Evolutionary conservation across 2,329 filamentous ascomycete genomes (phyloP).

Genomic region (Cladosporium cucumerinum): DNA sequence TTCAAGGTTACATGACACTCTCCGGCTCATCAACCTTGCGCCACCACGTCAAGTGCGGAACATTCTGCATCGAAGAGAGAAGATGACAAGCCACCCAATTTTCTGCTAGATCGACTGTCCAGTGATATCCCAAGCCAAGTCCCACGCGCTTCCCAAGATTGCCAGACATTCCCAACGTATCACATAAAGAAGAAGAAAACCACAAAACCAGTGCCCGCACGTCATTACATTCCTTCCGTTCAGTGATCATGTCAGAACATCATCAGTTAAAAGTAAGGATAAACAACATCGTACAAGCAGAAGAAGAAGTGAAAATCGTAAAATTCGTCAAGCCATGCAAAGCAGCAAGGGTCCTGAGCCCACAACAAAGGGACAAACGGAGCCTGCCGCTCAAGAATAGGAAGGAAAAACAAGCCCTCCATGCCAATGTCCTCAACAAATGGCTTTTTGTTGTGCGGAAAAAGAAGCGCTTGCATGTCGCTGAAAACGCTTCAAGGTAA

Average conservation of each 20-base stretch:
- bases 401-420: not conserved
- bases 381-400: not conserved
- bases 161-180: not conserved
- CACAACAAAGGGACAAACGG: not conserved
- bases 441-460: not conserved
- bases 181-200: not conserved
- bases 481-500: not conserved
- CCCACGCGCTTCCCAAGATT: not conserved
- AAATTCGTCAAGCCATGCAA: not conserved
- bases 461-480: not conserved
- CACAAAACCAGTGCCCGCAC: not conserved
- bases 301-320: not conserved
- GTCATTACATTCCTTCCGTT: not conserved
- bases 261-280: not conserved
- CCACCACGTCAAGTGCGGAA: not conserved
- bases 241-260: not conserved
- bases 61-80: not conserved
- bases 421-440: not conserved
- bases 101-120: not conserved
- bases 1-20: not conserved
- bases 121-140: not conserved
- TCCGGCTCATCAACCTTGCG: not conserved
- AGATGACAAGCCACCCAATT: not conserved
- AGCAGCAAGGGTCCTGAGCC: not conserved
- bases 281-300: not conserved